phyloP scores from a whole-genome alignment of 1,284 basidiomycete species.

The Puccinia sorghi region DNA sequence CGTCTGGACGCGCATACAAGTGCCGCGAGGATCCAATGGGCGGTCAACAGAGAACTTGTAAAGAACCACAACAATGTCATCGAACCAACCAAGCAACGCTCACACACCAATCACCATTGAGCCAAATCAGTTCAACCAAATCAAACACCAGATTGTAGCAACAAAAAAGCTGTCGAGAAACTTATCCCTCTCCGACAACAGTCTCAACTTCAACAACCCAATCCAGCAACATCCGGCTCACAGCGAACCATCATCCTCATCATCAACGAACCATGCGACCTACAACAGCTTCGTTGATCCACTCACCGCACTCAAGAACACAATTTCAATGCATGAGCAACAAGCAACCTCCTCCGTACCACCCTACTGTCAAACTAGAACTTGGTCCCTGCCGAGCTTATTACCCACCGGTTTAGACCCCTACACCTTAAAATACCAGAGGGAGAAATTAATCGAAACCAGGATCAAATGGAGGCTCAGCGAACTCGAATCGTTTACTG shows the following conservation, averaged over 20 bases:
- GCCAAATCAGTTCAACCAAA: conserved; percentile 31
- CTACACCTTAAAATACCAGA: conserved; percentile 82
- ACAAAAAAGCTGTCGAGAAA: conserved; percentile 37
- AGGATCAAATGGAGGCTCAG: conserved; percentile 84
- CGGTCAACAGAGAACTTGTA: not conserved
- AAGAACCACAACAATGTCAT: not conserved
- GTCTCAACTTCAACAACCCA: not conserved
- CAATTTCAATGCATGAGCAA: not conserved
- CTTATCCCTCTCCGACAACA: conserved; percentile 15
- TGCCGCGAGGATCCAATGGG: no score
- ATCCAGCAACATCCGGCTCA: not conserved
- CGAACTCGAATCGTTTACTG: conserved; percentile 80
- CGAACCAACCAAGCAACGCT: conserved; percentile 2
- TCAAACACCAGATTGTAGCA: conserved; percentile 31
- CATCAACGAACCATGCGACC: not conserved
- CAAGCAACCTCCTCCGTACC: not conserved
- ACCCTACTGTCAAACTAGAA: conserved; percentile 37
- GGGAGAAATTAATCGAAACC: conserved; percentile 85
- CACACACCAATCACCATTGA: conserved; percentile 13
- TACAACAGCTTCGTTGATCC: conserved; percentile 36
- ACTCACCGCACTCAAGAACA: conserved; percentile 7
- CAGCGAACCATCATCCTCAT: not conserved
- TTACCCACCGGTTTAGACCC: conserved; percentile 93
- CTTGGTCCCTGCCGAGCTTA: conserved; percentile 77
- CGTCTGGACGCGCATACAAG: no score